Evolutionary conservation across 2,329 filamentous ascomycete species (phyloP).

Genomic region (Massarina eburnea): DNA sequence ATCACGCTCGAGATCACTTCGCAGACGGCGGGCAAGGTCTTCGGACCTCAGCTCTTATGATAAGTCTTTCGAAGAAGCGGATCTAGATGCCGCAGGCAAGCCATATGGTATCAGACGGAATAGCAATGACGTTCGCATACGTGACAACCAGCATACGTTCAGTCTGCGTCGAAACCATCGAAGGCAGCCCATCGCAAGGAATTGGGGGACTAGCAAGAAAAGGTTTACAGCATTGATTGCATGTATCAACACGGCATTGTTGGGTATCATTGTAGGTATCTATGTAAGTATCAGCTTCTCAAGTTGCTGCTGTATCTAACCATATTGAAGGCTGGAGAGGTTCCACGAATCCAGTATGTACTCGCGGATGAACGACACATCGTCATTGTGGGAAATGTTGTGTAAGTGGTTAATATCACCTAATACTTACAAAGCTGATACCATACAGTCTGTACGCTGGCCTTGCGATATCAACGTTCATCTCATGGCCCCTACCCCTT

Average conservation of each 20-base stretch:
- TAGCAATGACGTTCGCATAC: slow-evolving; percentile 21
- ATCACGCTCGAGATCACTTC: slow-evolving; percentile 8
- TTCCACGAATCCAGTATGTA: slow-evolving; percentile 77
- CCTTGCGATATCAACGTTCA: slow-evolving; percentile 68
- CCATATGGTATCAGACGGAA: slow-evolving; percentile 13
- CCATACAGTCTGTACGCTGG: slow-evolving; percentile 63
- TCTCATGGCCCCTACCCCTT: slow-evolving; percentile 73
- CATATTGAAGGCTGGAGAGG: slow-evolving; percentile 61
- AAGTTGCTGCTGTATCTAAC: slow-evolving; percentile 10
- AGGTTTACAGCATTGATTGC: slow-evolving; percentile 68
- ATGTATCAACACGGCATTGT: slow-evolving; percentile 71
- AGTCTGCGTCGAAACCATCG: slow-evolving; percentile 51
- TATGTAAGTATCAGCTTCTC: slow-evolving; percentile 51
- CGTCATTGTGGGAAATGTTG: slow-evolving; percentile 71
- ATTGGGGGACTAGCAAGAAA: slow-evolving; percentile 70
- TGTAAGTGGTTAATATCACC: slow-evolving; percentile 38
- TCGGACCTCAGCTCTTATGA: slow-evolving; percentile 16
- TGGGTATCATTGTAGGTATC: slow-evolving; percentile 72
- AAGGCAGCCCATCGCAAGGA: slow-evolving; percentile 68
- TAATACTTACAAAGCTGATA: slow-evolving; percentile 1
- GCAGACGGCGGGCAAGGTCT: slow-evolving; percentile 7
- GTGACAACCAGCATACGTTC: slow-evolving; percentile 40
- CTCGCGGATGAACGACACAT: slow-evolving; percentile 69
- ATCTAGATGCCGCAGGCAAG: slow-evolving; percentile 7
- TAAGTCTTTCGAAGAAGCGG: slow-evolving; percentile 22